These are phyloP conservation scores for Globisporangium canariense DNA, from an alignment of 352 stramenopile species.

Conservation along the genomic window DNA sequence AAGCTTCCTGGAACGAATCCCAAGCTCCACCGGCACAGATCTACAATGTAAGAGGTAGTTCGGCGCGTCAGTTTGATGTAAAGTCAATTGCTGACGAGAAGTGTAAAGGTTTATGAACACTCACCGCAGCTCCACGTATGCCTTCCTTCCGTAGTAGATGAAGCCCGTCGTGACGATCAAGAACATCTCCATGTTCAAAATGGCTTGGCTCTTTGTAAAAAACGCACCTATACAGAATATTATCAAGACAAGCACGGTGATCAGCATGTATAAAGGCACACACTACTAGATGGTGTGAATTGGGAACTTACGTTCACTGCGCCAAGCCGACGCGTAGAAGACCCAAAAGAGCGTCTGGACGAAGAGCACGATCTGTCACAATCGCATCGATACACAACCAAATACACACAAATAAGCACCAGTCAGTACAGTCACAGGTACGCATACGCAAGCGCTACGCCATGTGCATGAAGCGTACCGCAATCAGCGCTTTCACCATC, in stretches of 20 bases:
- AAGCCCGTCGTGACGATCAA: slow-evolving; percentile 70
- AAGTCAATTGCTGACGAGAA: not conserved
- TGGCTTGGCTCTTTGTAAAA: slow-evolving; percentile 72
- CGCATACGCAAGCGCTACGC: not conserved
- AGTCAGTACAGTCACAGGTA: not conserved
- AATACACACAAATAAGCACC: not conserved
- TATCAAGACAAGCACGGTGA: not conserved
- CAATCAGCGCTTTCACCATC: slow-evolving; percentile 57
- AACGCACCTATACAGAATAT: slow-evolving; percentile 49
- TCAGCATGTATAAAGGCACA: not conserved
- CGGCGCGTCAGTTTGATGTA: not conserved
- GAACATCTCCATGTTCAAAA: slow-evolving; percentile 83
- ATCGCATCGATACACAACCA: not conserved
- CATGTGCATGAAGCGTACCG: slow-evolving; percentile 26
- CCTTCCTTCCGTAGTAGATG: slow-evolving; percentile 74
- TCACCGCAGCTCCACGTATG: slow-evolving; percentile 76
- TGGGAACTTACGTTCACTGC: slow-evolving; percentile 51
- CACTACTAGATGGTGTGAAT: not conserved
- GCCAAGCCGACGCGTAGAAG: slow-evolving; percentile 74
- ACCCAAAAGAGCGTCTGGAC: slow-evolving; percentile 72
- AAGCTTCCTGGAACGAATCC: slow-evolving; percentile 80
- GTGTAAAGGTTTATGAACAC: slow-evolving; percentile 1
- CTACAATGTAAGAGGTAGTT: slow-evolving; percentile 20
- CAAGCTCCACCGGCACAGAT: slow-evolving; percentile 76
- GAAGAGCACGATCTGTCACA: slow-evolving; percentile 44